A percentile compares a stretch with the other conserved stretches of the same genome.
Conservation (phyloP, 495 filamentous ascomycete genomes). For the Podospora pseudoanserina region DNA sequence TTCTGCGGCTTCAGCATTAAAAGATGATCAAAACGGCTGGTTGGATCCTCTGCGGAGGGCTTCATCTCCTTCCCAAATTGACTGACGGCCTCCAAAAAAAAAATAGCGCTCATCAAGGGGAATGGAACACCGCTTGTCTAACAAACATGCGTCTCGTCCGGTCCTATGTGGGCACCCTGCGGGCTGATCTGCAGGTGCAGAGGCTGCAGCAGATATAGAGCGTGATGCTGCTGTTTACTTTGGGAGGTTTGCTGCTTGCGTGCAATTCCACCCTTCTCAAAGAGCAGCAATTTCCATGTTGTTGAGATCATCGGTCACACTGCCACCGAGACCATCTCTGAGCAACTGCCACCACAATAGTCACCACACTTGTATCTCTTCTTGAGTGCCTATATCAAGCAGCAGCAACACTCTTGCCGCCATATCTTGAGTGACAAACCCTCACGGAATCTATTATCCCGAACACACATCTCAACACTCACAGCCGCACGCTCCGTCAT, state of each 20-base stretch:
- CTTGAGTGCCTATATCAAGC: not conserved
- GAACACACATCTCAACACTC: not conserved
- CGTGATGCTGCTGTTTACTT: not conserved
- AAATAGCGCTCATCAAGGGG: not conserved
- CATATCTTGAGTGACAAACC: not conserved
- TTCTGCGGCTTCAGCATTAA: not conserved
- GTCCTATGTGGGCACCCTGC: not conserved
- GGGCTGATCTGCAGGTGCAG: not conserved
- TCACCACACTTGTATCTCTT: too few species aligned
- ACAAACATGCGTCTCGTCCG: not conserved
- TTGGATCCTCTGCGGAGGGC: not conserved
- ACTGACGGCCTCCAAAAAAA: not conserved
- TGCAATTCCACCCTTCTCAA: not conserved
- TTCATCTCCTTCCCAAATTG: slow-evolving; percentile 11
- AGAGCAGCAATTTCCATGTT: too few species aligned
- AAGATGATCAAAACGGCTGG: not conserved
- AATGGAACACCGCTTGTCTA: not conserved
- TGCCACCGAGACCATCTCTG: not conserved
- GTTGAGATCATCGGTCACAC: not conserved
- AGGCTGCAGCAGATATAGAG: not conserved
- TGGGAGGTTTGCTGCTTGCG: not conserved
- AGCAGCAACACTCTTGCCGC: not conserved
- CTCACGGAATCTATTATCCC: not conserved
- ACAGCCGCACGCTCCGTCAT: not conserved
- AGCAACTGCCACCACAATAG: too few species aligned